These are phyloP conservation scores for Coemansia sp. DNA, from an alignment of 192 early-diverging fungal species.

Conservation along the genomic window DNA sequence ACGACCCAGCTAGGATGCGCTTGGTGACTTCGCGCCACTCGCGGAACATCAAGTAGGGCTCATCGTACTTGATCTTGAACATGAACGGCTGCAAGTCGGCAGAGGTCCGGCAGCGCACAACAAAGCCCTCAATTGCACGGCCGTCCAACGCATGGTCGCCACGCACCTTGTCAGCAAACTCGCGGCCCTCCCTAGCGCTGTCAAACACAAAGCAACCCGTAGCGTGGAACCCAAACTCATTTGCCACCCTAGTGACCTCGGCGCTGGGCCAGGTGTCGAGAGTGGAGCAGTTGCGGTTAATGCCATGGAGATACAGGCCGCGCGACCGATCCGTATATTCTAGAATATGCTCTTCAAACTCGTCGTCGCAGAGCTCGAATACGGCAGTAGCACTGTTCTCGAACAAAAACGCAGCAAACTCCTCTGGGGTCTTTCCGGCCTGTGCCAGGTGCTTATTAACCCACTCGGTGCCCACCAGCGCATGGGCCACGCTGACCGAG, in stretches of 20 bases:
- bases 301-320: constrained; percentile 89
- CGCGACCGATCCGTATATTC: constrained; percentile 73
- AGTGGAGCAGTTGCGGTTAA: constrained; percentile 75
- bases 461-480: constrained; percentile 75
- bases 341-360: constrained; percentile 93
- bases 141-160: constrained; percentile 64
- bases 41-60: constrained; percentile 90
- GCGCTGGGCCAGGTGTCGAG: constrained; percentile 71
- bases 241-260: constrained; percentile 62
- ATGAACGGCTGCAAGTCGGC: constrained; percentile 43
- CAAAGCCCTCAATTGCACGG: constrained; percentile 86
- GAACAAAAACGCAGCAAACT: constrained; percentile 73
- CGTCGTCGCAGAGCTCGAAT: constrained; percentile 85
- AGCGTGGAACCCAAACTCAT: constrained; percentile 68
- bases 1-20: constrained; percentile 49
- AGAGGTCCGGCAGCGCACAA: constrained; percentile 69
- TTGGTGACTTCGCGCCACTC: constrained; percentile 97
- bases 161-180: constrained; percentile 67
- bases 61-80: constrained; percentile 96
- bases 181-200: constrained; percentile 61
- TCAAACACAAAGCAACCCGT: constrained; percentile 59
- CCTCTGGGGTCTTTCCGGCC: constrained; percentile 58
- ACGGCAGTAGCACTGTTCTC: constrained; percentile 78
- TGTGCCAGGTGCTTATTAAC: constrained; percentile 61
- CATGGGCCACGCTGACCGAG: constrained; percentile 38